Evolutionary conservation across 179 eudicot species (phyloP), one percentile per base, ranked within the genome.

Genomic region (Carnegiea gigantea): DNA sequence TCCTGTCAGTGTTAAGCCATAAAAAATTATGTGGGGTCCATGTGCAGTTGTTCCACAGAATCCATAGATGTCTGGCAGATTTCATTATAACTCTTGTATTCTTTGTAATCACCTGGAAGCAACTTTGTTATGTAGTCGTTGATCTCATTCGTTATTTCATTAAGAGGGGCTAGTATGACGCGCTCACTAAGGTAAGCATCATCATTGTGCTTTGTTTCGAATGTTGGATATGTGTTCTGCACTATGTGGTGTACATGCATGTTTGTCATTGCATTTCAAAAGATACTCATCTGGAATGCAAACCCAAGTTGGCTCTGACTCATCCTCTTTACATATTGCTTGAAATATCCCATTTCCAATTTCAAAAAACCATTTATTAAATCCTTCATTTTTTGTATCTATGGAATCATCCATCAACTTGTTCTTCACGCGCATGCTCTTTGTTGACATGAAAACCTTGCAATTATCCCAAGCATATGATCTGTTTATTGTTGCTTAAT

Each of bases 341-440:
- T 0, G 30, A 28, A 28, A 28, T 28, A 28, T 28, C 0, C 1
- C 30, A 28, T 28, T 28, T 28, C 30, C 30, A 28, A 28, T 28
- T 28, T 28, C 30, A 28, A 28, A 28, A 28, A 28, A 1, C 30
- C 30, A 28, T 28, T 28, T 28, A 28, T 28, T 28, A 28, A 28
- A 28, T 28, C 30, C 30, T 28, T 28, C 30, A 28, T 28, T 28
- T 28, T 28, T 30, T 18, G 76, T 21, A 18, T 40, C 53, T 5
- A 40, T 1, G 2, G 13, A 17, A 1, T 53, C 76, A 1, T 73
- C 8, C 3, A 24, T 2, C 20, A 33, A 30, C 8, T 15, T 38
- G 12, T 26, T 48, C 20, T 70, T 75, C 0, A 79, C 75, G 30
- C 81, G 9, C 81, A 79, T 79, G 67, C 67, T 79, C 20, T 7